Conservation (phyloP, 2,329 filamentous ascomycete genomes). For the Paracoccidioides lutzii region DNA sequence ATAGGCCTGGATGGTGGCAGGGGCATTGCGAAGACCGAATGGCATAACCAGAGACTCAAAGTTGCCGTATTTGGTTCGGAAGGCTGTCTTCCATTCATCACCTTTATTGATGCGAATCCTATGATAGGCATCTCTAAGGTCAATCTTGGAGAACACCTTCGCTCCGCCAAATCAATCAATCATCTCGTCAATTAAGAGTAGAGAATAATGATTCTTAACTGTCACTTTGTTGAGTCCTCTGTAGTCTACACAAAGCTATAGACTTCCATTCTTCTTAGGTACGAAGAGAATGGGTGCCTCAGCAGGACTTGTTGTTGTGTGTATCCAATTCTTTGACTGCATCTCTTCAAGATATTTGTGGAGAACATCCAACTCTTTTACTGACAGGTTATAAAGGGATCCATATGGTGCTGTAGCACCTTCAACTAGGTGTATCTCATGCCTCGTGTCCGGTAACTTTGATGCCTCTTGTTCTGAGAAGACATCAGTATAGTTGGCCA, state of each 20-base stretch:
- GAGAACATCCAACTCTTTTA: neutral
- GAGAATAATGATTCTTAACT: slow-evolving; percentile 15
- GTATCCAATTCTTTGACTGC: neutral
- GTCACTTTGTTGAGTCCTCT: slow-evolving; percentile 15
- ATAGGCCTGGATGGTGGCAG: slow-evolving; percentile 9
- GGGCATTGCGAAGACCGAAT: slow-evolving; percentile 12
- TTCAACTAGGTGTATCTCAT: neutral
- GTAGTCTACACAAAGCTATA: slow-evolving; percentile 19
- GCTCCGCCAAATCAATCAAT: slow-evolving; percentile 10
- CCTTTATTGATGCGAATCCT: slow-evolving; percentile 7
- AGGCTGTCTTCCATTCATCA: slow-evolving; percentile 13
- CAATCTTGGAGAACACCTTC: slow-evolving; percentile 16
- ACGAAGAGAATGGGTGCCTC: neutral
- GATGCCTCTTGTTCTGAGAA: neutral
- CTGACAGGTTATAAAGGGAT: neutral
- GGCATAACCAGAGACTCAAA: slow-evolving; percentile 14
- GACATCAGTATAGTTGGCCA: neutral
- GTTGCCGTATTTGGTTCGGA: slow-evolving; percentile 8
- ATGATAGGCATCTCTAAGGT: slow-evolving; percentile 11
- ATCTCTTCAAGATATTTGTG: neutral
- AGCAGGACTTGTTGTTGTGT: neutral
- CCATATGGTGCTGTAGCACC: neutral
- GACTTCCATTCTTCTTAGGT: neutral
- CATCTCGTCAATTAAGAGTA: slow-evolving; percentile 16
- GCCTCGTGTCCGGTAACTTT: neutral